phyloP scores from a whole-genome alignment of 2,329 filamentous ascomycete species.

The Didymella glomerata region DNA sequence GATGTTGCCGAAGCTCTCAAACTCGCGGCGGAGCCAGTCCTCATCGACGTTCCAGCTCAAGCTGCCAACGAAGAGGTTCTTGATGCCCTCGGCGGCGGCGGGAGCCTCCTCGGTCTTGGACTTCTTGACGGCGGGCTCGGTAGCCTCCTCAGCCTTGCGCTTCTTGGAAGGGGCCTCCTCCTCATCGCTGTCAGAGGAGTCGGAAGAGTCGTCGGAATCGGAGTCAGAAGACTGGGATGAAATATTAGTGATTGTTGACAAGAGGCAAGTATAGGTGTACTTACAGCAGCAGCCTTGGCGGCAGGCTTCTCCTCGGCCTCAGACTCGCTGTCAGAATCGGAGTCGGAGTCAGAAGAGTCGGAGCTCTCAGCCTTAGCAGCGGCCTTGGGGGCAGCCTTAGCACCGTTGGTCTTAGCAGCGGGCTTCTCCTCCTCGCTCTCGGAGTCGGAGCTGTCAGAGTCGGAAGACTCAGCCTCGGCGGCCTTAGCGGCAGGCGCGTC shows the following conservation, averaged over 20 bases:
- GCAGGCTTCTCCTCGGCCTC: constrained; percentile 27
- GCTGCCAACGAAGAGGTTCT: constrained; percentile 88
- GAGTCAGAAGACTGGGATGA: constrained; percentile 47
- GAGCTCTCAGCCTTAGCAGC: constrained; percentile 35
- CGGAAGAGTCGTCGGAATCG: constrained; percentile 41
- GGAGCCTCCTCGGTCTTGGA: constrained; percentile 64
- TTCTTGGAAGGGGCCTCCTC: constrained; percentile 68
- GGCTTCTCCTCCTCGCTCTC: constrained; percentile 40
- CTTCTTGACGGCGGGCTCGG: constrained; percentile 70
- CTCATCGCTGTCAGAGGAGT: constrained; percentile 44
- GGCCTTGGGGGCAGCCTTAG: constrained; percentile 35
- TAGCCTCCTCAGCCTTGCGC: constrained; percentile 66
- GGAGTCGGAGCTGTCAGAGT: constrained; percentile 43
- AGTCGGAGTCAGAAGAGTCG: constrained; percentile 51
- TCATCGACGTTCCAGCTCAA: constrained; percentile 92
- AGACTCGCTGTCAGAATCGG: constrained; percentile 32
- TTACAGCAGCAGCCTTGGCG: constrained; percentile 37
- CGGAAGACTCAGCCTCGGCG: constrained; percentile 50
- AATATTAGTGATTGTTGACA: constrained; percentile 26
- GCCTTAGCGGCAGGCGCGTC: constrained; percentile 46
- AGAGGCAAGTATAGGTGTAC: constrained; percentile 6
- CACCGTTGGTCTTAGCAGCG: constrained; percentile 32
- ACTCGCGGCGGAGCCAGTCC: constrained; percentile 79
- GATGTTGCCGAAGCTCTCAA: constrained; percentile 79
- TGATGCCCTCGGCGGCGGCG: constrained; percentile 56